These are phyloP conservation scores for Hyaloscypha variabilis DNA, from an alignment of 495 filamentous ascomycete species.

Conservation along the genomic window DNA sequence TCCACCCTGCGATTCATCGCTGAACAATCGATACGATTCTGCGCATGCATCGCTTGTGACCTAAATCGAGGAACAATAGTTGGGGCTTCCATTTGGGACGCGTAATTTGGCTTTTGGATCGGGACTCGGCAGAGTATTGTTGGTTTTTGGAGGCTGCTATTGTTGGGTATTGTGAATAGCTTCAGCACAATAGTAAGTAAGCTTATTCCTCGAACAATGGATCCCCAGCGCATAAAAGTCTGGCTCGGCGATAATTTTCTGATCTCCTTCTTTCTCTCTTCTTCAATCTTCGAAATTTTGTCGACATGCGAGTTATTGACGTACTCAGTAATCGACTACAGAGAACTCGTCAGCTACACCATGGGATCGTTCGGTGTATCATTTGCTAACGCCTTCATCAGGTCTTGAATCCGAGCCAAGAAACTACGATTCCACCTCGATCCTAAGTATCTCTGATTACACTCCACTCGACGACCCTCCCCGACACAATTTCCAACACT, in stretches of 20 bases:
- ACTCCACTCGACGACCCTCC: neutral
- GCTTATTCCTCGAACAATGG: neutral
- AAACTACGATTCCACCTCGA: neutral
- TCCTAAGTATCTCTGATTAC: neutral
- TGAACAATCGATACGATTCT: constrained; percentile 3
- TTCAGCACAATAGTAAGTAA: constrained; percentile 27
- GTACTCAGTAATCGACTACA: neutral
- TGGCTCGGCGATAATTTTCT: neutral
- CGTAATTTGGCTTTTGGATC: constrained; percentile 10
- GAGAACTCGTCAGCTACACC: neutral
- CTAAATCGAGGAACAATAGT: constrained; percentile 5
- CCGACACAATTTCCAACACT: neutral
- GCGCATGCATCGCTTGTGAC: constrained; percentile 5
- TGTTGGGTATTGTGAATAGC: constrained; percentile 19
- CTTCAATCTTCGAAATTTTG: neutral
- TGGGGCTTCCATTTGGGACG: constrained; percentile 6
- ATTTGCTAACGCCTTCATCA: neutral
- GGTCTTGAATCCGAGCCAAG: neutral
- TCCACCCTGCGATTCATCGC: constrained; percentile 17
- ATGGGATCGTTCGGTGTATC: neutral
- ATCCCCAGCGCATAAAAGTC: neutral
- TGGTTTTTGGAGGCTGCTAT: constrained; percentile 18
- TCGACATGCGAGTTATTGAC: neutral
- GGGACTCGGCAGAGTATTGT: neutral
- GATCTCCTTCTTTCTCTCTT: neutral